These are phyloP conservation scores for Aspergillus quadrilineatus DNA, from an alignment of 2,329 filamentous ascomycete genomes.

Conservation along the genomic window DNA sequence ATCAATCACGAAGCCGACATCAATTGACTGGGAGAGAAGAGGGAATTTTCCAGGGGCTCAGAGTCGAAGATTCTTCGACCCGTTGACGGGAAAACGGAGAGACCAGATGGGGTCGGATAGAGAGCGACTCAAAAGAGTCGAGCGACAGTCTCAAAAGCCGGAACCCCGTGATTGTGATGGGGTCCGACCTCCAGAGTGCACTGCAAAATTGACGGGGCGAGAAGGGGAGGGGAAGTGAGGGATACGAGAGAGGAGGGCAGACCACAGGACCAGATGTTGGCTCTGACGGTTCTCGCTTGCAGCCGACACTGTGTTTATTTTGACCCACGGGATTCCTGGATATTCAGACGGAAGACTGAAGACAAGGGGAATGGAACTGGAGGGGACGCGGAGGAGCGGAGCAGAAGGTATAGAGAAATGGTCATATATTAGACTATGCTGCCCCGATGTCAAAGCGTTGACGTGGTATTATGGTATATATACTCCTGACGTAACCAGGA, in stretches of 20 bases:
- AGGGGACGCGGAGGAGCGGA: background rate
- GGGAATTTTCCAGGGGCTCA: conserved; percentile 5
- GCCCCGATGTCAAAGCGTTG: background rate
- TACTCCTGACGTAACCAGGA: conserved; percentile 2
- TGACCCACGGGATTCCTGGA: conserved; percentile 28
- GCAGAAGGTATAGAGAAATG: background rate
- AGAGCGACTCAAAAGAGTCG: conserved; percentile 25
- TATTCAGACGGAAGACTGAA: background rate
- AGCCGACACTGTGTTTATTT: conserved; percentile 34
- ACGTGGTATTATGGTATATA: background rate
- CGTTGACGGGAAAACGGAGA: conserved; percentile 15
- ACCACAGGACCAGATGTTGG: background rate
- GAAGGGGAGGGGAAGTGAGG: conserved; percentile 8
- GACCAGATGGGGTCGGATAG: conserved; percentile 16
- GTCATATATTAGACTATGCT: background rate
- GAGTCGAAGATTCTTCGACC: conserved; percentile 8
- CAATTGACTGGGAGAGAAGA: conserved; percentile 9
- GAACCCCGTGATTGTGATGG: conserved; percentile 18
- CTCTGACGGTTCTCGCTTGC: conserved; percentile 22
- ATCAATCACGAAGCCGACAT: conserved; percentile 12
- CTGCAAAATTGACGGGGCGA: conserved; percentile 8
- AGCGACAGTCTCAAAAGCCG: background rate
- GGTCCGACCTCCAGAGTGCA: conserved; percentile 20
- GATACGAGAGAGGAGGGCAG: conserved; percentile 1
- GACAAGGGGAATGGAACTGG: conserved; percentile 2